phyloP scores from a whole-genome alignment of 176 grass and related monocot genomes.

The Rhynchospora pubera region DNA sequence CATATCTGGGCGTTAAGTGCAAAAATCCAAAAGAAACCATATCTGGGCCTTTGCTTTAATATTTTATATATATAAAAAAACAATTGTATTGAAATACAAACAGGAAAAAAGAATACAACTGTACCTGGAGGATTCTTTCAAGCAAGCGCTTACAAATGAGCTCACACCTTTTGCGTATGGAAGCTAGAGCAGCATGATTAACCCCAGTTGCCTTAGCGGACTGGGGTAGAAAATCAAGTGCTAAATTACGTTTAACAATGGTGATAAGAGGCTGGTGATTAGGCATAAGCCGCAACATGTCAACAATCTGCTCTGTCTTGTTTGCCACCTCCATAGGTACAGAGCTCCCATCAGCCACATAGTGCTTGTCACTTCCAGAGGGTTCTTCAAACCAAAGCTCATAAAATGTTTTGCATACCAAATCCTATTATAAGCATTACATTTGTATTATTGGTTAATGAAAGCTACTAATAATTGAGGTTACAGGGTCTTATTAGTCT shows the following conservation, averaged over 20 bases:
- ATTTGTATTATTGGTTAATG: not conserved
- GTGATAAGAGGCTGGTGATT: slow-evolving; percentile 93
- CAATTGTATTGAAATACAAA: not conserved
- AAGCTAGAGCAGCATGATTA: slow-evolving; percentile 48
- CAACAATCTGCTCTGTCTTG: slow-evolving; percentile 98
- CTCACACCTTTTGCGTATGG: slow-evolving; percentile 77
- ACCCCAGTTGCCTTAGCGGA: slow-evolving; percentile 82
- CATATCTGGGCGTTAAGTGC: not conserved
- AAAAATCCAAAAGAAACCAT: slow-evolving; percentile 12
- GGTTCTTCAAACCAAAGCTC: slow-evolving; percentile 98
- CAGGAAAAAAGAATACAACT: slow-evolving; percentile 5
- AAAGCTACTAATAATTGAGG: not conserved
- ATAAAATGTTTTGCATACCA: slow-evolving; percentile 99
- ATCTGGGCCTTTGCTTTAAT: not conserved
- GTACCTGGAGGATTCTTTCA: slow-evolving; percentile 99
- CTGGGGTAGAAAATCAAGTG: slow-evolving; percentile 94
- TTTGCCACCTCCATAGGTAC: slow-evolving; percentile 92
- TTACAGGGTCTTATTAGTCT: not conserved
- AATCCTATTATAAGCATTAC: slow-evolving; percentile 46
- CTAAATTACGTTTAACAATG: slow-evolving; percentile 71
- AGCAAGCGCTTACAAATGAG: slow-evolving; percentile 82
- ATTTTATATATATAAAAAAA: slow-evolving; percentile 18
- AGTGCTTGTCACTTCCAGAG: slow-evolving; percentile 82
- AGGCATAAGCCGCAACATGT: slow-evolving; percentile 94
- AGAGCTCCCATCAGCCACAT: slow-evolving; percentile 92